These are phyloP conservation scores for Singerocomus inundabilis DNA, from an alignment of 1,284 basidiomycete genomes.

Conservation along the genomic window DNA sequence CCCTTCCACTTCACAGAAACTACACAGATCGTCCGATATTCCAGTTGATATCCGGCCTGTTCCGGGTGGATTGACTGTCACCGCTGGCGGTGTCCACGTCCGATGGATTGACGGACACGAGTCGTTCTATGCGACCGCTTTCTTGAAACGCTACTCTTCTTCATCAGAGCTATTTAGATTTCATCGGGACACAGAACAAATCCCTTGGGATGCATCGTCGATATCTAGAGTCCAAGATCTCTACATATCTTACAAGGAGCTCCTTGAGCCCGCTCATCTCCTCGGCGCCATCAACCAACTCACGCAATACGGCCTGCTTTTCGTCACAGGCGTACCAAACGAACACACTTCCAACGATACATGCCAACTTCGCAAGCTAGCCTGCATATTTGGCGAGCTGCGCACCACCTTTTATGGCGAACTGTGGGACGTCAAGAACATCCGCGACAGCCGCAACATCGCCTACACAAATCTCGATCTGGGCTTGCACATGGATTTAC, in stretches of 20 bases:
- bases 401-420: constrained; percentile 90
- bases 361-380: constrained; percentile 70
- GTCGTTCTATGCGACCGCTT: constrained; percentile 50
- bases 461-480: constrained; percentile 93
- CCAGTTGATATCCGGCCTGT: constrained; percentile 40
- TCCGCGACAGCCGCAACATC: constrained; percentile 81
- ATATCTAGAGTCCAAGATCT: constrained; percentile 41
- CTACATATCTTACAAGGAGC: constrained; percentile 50
- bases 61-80: constrained; percentile 37
- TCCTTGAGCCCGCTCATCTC: constrained; percentile 43
- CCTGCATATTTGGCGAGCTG: constrained; percentile 69
- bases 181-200: constrained; percentile 38
- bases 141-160: constrained; percentile 50
- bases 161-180: constrained; percentile 34
- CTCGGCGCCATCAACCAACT: constrained; percentile 56
- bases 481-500: constrained; percentile 89
- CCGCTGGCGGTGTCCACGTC: constrained; percentile 46
- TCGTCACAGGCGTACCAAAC: constrained; percentile 59
- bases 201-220: constrained; percentile 38
- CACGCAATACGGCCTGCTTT: constrained; percentile 52
- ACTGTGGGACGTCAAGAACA: constrained; percentile 87
- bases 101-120: constrained; percentile 59
- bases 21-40: constrained; percentile 70
- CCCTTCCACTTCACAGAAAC: constrained; percentile 73
- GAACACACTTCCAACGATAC: constrained; percentile 49